phyloP scores from a whole-genome alignment of 805 yeast species.

The Wickerhamomyces tratensis region DNA sequence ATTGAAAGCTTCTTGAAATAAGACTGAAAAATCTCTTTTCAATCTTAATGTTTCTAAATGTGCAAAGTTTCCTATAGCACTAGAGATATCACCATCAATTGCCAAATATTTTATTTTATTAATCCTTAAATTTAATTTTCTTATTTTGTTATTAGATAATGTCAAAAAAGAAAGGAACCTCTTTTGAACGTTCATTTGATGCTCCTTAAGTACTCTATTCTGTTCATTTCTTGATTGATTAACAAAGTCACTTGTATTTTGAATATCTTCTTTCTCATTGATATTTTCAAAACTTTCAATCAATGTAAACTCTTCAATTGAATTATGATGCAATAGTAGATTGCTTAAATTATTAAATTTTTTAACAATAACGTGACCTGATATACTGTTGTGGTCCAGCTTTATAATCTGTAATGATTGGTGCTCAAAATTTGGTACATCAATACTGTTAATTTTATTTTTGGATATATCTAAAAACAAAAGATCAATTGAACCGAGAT shows the following conservation, averaged over 20 bases:
- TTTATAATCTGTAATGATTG: slow-evolving; percentile 7
- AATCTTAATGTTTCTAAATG: neutral
- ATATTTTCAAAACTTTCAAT: neutral
- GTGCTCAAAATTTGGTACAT: slow-evolving; percentile 3
- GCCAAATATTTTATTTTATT: neutral
- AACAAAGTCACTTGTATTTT: neutral
- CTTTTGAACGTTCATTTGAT: neutral
- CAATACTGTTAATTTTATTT: slow-evolving; percentile 21
- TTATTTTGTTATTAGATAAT: neutral
- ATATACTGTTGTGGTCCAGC: slow-evolving; percentile 5
- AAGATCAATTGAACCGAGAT: slow-evolving; percentile 15
- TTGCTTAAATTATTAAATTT: neutral
- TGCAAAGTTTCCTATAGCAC: neutral
- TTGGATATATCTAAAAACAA: slow-evolving; percentile 22
- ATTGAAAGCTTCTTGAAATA: neutral
- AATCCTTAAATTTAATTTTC: too few relatives aligned
- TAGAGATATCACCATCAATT: neutral
- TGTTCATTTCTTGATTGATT: neutral
- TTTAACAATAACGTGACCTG: slow-evolving; percentile 1
- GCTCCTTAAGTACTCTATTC: too few relatives aligned
- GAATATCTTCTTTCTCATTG: neutral
- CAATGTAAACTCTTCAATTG: slow-evolving; percentile 1
- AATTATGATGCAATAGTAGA: slow-evolving; percentile 2
- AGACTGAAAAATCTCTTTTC: neutral
- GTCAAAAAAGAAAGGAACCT: neutral